Conservation (phyloP, 495 filamentous ascomycete genomes). For the Astrothelium subdiscretum region DNA sequence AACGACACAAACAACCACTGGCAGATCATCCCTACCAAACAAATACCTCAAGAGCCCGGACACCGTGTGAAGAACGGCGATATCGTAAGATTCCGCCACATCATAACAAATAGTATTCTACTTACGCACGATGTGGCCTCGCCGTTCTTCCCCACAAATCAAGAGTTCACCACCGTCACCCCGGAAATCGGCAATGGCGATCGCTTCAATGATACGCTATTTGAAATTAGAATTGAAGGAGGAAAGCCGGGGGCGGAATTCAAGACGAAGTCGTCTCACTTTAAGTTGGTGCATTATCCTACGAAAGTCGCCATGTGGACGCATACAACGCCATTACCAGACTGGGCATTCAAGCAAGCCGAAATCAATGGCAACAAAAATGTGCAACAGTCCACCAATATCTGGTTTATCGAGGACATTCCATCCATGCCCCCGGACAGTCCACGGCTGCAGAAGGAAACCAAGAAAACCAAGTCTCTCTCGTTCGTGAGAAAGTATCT, state of each 20-base stretch:
- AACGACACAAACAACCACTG: conserved; percentile 99
- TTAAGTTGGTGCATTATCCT: conserved; percentile 88
- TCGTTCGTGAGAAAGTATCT: conserved; percentile 92
- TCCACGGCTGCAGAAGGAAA: conserved; percentile 56
- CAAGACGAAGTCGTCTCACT: conserved; percentile 76
- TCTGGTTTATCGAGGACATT: conserved; percentile 90
- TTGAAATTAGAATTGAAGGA: conserved; percentile 83
- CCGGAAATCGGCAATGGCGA: conserved; percentile 61
- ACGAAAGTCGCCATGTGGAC: conserved; percentile 99
- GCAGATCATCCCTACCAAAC: conserved; percentile 67
- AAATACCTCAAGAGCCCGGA: conserved; percentile 40
- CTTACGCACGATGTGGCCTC: conserved; percentile 98
- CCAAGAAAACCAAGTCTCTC: conserved; percentile 64
- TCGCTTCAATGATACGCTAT: conserved; percentile 80
- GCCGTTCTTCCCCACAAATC: conserved; percentile 91
- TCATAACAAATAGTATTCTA: conserved; percentile 77
- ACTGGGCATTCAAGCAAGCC: conserved; percentile 93
- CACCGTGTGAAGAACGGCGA: conserved; percentile 74
- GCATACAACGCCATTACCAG: conserved; percentile 80
- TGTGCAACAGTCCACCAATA: conserved; percentile 73
- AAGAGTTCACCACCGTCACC: conserved; percentile 85
- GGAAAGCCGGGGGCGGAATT: conserved; percentile 76
- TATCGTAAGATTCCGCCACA: conserved; percentile 73
- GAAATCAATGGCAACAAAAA: conserved; percentile 99
- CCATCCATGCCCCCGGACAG: conserved; percentile 60